phyloP scores from a whole-genome alignment of 768 basidiomycete species.

The Cystobasidium tubakii region DNA sequence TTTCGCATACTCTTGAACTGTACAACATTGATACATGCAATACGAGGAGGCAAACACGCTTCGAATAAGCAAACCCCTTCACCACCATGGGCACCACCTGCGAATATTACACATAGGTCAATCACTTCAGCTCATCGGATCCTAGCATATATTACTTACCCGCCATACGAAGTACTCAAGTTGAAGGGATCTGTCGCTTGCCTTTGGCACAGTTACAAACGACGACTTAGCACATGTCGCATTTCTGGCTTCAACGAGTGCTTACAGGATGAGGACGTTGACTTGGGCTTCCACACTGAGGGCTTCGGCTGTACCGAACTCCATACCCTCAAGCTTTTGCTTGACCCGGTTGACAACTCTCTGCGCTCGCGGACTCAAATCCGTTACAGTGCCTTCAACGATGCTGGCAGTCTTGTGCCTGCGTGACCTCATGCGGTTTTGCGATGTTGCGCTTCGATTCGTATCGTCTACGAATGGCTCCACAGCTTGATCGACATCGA shows the following conservation, averaged over 20 bases:
- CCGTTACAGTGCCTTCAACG: slow-evolving; percentile 20
- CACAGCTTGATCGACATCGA: slow-evolving; percentile 5
- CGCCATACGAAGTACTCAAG: slow-evolving; percentile 3
- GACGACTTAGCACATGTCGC: background rate
- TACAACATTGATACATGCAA: no score
- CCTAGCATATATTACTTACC: background rate
- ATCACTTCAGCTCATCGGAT: background rate
- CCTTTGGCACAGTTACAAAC: background rate
- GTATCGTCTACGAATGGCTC: background rate
- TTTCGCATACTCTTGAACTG: background rate
- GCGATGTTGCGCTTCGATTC: background rate
- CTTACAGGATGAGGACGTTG: slow-evolving; percentile 16
- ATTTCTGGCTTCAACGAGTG: background rate
- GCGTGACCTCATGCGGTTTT: slow-evolving; percentile 2
- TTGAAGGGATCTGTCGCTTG: slow-evolving; percentile 3
- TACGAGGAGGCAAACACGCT: no score
- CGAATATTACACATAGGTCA: background rate
- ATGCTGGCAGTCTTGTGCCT: slow-evolving; percentile 23
- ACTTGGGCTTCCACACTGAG: slow-evolving; percentile 27
- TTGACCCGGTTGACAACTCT: slow-evolving; percentile 41
- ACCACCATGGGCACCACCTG: slow-evolving; percentile 13
- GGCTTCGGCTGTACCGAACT: slow-evolving; percentile 28
- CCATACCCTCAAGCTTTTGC: slow-evolving; percentile 41
- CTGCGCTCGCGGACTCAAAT: slow-evolving; percentile 39
- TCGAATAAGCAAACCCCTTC: background rate